Percentiles rank a stretch among this genome's conserved stretches.
Conservation (phyloP, 257 asterid genomes). For the Anisodus acutangulus region DNA sequence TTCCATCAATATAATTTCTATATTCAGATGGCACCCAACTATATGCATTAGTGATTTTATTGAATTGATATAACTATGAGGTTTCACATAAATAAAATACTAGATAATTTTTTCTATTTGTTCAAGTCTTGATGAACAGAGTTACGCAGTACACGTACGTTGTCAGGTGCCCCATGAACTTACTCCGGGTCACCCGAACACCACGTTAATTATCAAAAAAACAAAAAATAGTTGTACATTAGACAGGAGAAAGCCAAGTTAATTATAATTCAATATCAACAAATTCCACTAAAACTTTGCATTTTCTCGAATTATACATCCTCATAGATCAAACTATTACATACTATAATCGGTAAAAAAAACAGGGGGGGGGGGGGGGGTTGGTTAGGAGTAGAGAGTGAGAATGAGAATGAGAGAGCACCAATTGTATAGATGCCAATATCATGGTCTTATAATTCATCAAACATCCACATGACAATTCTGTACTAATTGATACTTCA, state of each 20-base stretch:
- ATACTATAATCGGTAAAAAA: no score
- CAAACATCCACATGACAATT: constrained; percentile 65
- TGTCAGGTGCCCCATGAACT: no score
- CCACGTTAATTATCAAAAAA: no score
- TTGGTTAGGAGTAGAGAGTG: neutral
- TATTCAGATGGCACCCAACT: neutral
- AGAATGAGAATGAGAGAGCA: neutral
- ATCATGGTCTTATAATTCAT: neutral
- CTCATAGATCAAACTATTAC: constrained; percentile 17
- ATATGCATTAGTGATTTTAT: no score
- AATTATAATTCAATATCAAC: neutral
- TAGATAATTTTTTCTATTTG: no score
- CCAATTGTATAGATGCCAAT: neutral
- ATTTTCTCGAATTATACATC: constrained; percentile 19
- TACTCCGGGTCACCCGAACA: no score
- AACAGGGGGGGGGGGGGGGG: neutral
- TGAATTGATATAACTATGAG: no score
- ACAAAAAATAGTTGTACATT: neutral
- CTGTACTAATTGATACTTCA: constrained; percentile 57
- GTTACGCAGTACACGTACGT: no score
- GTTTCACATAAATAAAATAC: no score
- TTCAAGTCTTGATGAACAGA: no score
- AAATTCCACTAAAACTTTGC: neutral
- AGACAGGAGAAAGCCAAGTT: neutral
- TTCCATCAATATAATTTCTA: neutral